Evolutionary conservation across 1,284 basidiomycete genomes (phyloP), one percentile per base, ranked within the genome.

Genomic region (Pulveroboletus ridleyi): DNA sequence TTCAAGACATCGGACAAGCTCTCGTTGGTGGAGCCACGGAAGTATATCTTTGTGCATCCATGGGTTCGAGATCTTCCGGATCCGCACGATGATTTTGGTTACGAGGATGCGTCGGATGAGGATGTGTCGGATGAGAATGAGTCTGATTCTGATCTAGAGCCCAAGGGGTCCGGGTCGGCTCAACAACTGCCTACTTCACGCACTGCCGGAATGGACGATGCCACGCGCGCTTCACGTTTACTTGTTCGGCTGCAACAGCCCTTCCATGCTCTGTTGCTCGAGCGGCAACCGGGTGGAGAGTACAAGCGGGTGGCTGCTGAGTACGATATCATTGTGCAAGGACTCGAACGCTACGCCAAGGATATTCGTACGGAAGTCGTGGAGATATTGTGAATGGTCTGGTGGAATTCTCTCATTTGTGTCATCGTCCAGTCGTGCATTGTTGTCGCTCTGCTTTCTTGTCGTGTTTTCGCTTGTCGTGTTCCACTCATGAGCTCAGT

Each of bases 291-390:
- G 0, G 18, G 9, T n/a, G 41, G 58, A 4, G 64, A 47, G 42
- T 64, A 49, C 46, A 64, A 22, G 52, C 59, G 64, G 18, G 23
- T 65, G 0, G 64, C 65, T 20, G 29, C 65, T 10, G 59, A 65
- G 22, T 65, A 56, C 35, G 35, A 39, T 7, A 39, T 39, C 35
- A 39, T 39, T 39, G 35, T 39, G 35, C 35, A 7, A 39, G 64
- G 58, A 20, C 35, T 67, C 41, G 46, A 62, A 14, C 58, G 2
- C 33, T 42, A 18, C 3, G 42, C 17, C 15, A 17, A 17, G 15
- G 42, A 17, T 18, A 42, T 42, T 18, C 42, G 42, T 15, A 42
- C 11, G 42, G 42, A 42, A 42, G 42, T 42, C 42, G 42, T 42
- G 42, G 42, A 42, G 42, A 42, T 42, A 42, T 39, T 39, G 35